Conservation (phyloP, 2,329 filamentous ascomycete species). For the Paracoccidioides lutzii region DNA sequence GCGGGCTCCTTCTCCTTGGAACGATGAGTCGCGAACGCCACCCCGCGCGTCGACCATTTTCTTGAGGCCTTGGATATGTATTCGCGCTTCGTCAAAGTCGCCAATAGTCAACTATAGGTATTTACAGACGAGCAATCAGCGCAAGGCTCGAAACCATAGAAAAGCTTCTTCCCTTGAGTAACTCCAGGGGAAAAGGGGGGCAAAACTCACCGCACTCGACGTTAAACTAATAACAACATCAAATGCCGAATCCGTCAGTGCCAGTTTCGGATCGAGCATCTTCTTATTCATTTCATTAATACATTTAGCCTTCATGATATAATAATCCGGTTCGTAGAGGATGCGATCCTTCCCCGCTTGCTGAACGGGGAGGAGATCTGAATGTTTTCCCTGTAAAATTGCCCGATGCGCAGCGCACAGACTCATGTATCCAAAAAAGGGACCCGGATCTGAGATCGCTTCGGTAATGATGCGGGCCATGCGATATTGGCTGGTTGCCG, state of each 20-base stretch:
- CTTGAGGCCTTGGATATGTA: constrained; percentile 27
- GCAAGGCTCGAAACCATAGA: not conserved
- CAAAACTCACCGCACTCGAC: constrained; percentile 21
- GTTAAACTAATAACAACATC: constrained; percentile 28
- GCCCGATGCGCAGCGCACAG: constrained; percentile 29
- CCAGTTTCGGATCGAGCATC: constrained; percentile 17
- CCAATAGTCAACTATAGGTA: constrained; percentile 24
- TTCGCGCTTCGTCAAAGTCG: constrained; percentile 25
- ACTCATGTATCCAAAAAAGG: constrained; percentile 29
- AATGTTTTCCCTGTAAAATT: constrained; percentile 18
- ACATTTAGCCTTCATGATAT: constrained; percentile 26
- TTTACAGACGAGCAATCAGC: not conserved
- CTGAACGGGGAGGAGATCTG: constrained; percentile 9
- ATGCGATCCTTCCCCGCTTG: constrained; percentile 10
- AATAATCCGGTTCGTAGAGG: constrained; percentile 25
- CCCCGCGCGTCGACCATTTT: constrained; percentile 28
- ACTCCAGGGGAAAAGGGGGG: not conserved
- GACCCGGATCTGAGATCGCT: constrained; percentile 24
- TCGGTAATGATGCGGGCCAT: constrained; percentile 21
- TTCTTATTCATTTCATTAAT: constrained; percentile 24
- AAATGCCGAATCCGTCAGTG: constrained; percentile 23
- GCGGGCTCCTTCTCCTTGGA: constrained; percentile 13
- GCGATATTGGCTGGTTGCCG: constrained; percentile 13
- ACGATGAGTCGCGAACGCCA: constrained; percentile 18
- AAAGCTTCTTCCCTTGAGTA: not conserved